A percentile compares a stretch with the other conserved stretches of the same genome.
Conservation (phyloP, 805 yeast species). For the Candida maris region DNA sequence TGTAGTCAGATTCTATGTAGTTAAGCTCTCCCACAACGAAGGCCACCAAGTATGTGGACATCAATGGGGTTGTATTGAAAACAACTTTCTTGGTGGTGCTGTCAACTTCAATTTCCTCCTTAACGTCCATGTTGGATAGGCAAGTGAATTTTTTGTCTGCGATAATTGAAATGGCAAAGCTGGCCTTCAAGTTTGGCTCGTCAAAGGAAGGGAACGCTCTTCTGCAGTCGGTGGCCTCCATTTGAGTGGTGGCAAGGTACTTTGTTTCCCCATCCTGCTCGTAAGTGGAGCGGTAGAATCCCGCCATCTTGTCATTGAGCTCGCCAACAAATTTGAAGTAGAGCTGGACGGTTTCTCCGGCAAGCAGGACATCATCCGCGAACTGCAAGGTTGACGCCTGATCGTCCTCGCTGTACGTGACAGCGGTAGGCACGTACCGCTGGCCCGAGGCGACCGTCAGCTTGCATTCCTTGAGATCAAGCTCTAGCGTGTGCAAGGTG, state of each 20-base stretch:
- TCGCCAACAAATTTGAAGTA: conserved; percentile 40
- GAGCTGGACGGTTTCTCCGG: conserved; percentile 31
- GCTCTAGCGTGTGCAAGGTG: conserved; percentile 38
- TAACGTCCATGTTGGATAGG: conserved; percentile 48
- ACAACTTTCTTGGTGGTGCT: conserved; percentile 26
- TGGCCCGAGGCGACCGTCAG: conserved; percentile 15
- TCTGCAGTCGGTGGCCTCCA: conserved; percentile 60
- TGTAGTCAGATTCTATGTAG: conserved; percentile 46
- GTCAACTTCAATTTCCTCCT: conserved; percentile 18
- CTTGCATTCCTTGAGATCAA: conserved; percentile 23
- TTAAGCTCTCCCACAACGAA: conserved; percentile 58
- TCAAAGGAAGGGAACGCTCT: conserved; percentile 58
- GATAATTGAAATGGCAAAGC: conserved; percentile 44
- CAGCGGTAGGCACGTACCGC: conserved; percentile 18
- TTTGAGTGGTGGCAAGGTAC: conserved; percentile 52
- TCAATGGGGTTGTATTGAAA: conserved; percentile 48
- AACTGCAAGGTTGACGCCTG: conserved; percentile 68
- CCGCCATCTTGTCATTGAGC: conserved; percentile 54
- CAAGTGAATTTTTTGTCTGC: conserved; percentile 37
- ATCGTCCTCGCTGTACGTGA: conserved; percentile 42
- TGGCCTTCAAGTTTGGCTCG: conserved; percentile 56
- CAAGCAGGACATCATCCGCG: conserved; percentile 31
- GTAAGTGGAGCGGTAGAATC: conserved; percentile 51
- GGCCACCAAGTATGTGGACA: conserved; percentile 56
- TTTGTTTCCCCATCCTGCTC: conserved; percentile 41